Evolutionary conservation across 352 stramenopile genomes (phyloP).

Genomic region (Detonula confervacea): DNA sequence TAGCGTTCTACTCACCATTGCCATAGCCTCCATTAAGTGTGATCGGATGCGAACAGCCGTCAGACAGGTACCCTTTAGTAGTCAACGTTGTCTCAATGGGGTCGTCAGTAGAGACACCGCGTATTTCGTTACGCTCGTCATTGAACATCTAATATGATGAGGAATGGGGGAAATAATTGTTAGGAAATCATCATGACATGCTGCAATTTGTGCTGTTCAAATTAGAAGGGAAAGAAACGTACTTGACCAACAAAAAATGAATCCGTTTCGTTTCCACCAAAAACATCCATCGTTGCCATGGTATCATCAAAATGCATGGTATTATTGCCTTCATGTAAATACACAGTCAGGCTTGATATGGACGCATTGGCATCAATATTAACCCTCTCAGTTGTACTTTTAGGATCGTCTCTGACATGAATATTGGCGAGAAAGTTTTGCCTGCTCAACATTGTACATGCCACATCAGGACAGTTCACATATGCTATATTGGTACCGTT

Average conservation of each 20-base stretch:
- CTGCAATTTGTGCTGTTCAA: not conserved
- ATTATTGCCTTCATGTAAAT: slow-evolving; percentile 27
- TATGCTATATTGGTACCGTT: slow-evolving; percentile 18
- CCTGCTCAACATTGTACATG: slow-evolving; percentile 38
- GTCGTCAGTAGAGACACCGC: slow-evolving; percentile 27
- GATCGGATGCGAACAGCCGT: slow-evolving; percentile 45
- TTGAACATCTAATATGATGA: slow-evolving; percentile 58
- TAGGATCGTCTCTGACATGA: slow-evolving; percentile 1
- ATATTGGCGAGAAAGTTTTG: slow-evolving; percentile 56
- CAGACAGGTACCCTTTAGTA: slow-evolving; percentile 54
- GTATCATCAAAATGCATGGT: slow-evolving; percentile 38
- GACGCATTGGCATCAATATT: slow-evolving; percentile 5
- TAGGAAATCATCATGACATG: not conserved
- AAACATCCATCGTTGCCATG: slow-evolving; percentile 10
- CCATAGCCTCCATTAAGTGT: slow-evolving; percentile 48
- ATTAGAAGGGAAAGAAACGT: no score
- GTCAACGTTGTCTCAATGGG: slow-evolving; percentile 51
- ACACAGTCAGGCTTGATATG: slow-evolving; percentile 6
- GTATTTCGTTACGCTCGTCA: slow-evolving; percentile 18
- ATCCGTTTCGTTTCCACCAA: not conserved
- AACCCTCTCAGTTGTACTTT: slow-evolving; percentile 6
- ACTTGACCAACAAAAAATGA: no score
- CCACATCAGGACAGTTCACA: slow-evolving; percentile 31
- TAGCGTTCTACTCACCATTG: not conserved
- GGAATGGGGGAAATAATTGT: not conserved